Conservation (phyloP, 768 basidiomycete species). For the Rhizopogon vinicolor region DNA sequence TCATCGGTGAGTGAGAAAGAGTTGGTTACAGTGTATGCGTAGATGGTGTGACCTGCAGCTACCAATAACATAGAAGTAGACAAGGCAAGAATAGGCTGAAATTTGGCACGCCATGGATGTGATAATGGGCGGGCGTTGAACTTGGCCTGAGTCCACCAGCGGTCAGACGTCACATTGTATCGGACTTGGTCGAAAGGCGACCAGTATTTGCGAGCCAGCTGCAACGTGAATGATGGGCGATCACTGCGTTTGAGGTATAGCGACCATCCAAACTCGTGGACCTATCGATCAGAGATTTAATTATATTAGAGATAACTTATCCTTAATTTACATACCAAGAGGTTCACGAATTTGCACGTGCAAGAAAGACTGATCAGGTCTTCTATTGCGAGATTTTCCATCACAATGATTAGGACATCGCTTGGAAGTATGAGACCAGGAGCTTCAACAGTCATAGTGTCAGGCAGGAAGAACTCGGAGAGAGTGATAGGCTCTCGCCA, state of each 20-base stretch:
- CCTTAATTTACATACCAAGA: slow-evolving; percentile 31
- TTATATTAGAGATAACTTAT: too few relatives aligned
- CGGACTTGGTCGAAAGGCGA: slow-evolving; percentile 36
- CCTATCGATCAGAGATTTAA: slow-evolving; percentile 28
- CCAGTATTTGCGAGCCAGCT: slow-evolving; percentile 41
- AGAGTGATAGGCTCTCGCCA: too few relatives aligned
- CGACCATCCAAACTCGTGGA: slow-evolving; percentile 60
- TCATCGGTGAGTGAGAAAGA: background rate
- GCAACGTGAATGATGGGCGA: slow-evolving; percentile 51
- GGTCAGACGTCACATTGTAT: slow-evolving; percentile 51
- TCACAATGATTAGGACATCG: slow-evolving; percentile 53
- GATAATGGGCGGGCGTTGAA: slow-evolving; percentile 67
- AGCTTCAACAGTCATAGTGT: background rate
- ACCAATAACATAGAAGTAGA: slow-evolving; percentile 53
- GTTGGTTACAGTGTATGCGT: slow-evolving; percentile 48
- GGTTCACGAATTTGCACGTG: slow-evolving; percentile 24
- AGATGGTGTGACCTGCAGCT: slow-evolving; percentile 53
- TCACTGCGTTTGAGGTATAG: slow-evolving; percentile 45
- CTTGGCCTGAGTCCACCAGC: slow-evolving; percentile 42
- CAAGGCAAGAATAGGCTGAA: slow-evolving; percentile 54
- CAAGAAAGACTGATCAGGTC: slow-evolving; percentile 34
- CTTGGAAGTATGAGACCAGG: slow-evolving; percentile 33
- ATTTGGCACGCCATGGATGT: slow-evolving; percentile 49
- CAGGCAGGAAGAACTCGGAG: too few relatives aligned
- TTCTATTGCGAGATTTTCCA: slow-evolving; percentile 38